These are phyloP conservation scores for Coemansia sp. DNA, from an alignment of 192 early-diverging fungal genomes.

Conservation along the genomic window DNA sequence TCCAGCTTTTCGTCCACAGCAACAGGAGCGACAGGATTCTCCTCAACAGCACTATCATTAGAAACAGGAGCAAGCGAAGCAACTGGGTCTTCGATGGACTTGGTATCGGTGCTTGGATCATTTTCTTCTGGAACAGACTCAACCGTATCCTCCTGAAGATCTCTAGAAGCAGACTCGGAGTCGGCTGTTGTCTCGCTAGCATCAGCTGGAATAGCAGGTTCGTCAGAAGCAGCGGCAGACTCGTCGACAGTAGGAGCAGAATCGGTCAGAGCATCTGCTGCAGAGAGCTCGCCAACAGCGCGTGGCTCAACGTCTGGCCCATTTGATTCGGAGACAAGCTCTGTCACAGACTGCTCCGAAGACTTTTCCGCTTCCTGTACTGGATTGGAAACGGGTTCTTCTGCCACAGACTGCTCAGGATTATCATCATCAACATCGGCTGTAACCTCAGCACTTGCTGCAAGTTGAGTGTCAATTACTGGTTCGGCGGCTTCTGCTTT, in stretches of 20 bases:
- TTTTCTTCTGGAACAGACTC: neutral
- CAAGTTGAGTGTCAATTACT: too few species aligned
- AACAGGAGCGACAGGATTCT: neutral
- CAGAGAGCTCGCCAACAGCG: neutral
- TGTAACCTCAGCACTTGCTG: too few species aligned
- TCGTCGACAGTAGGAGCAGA: neutral
- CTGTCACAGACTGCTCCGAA: too few species aligned
- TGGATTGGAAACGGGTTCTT: neutral
- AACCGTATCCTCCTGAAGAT: neutral
- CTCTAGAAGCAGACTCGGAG: neutral
- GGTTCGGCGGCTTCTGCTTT: too few species aligned
- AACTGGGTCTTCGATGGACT: neutral
- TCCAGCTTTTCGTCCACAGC: neutral
- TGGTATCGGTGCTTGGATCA: neutral
- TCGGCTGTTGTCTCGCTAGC: too few species aligned
- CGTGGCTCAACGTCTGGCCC: neutral
- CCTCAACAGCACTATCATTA: neutral
- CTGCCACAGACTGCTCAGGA: neutral
- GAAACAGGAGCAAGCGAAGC: neutral
- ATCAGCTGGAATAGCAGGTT: neutral
- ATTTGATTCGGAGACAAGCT: neutral
- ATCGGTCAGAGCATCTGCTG: neutral
- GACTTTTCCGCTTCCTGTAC: neutral
- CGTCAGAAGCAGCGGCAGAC: too few species aligned
- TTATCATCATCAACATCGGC: too few species aligned